These are phyloP conservation scores for Cyclanthera cordifolia DNA, from an alignment of 306 rosid genomes.

Conservation along the genomic window DNA sequence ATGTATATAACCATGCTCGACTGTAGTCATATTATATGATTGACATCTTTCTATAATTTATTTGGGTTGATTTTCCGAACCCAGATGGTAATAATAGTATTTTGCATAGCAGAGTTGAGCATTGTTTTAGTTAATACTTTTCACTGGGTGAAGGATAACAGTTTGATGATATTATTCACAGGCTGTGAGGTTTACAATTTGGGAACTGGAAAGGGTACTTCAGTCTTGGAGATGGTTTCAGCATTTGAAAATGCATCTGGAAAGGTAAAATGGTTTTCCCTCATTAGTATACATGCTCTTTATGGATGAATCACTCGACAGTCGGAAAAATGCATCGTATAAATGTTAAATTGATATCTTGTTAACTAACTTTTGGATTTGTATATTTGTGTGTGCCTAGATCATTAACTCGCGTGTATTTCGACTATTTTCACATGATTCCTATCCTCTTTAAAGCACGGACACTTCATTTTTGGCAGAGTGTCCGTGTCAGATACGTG, in stretches of 20 bases:
- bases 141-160: neutral
- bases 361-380: too few relatives aligned
- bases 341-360: too few relatives aligned
- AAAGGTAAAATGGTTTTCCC: constrained; percentile 37
- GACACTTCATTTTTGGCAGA: too few relatives aligned
- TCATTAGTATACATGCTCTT: neutral
- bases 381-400: neutral
- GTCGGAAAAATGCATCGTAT: neutral
- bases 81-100: neutral
- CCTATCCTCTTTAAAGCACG: too few relatives aligned
- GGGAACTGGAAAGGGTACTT: constrained; percentile 97
- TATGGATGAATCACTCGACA: neutral
- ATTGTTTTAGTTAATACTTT: neutral
- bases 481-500: too few relatives aligned
- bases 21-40: neutral
- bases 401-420: too few relatives aligned
- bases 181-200: constrained; percentile 93
- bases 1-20: neutral
- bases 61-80: neutral
- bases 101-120: neutral
- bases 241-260: constrained; percentile 90
- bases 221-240: constrained; percentile 83
- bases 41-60: neutral
- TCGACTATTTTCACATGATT: too few relatives aligned
- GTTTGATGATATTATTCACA: constrained; percentile 14